Base-by-base conservation (phyloP, 2,329 filamentous ascomycete species). In the Aspergillus bombycis region DNA sequence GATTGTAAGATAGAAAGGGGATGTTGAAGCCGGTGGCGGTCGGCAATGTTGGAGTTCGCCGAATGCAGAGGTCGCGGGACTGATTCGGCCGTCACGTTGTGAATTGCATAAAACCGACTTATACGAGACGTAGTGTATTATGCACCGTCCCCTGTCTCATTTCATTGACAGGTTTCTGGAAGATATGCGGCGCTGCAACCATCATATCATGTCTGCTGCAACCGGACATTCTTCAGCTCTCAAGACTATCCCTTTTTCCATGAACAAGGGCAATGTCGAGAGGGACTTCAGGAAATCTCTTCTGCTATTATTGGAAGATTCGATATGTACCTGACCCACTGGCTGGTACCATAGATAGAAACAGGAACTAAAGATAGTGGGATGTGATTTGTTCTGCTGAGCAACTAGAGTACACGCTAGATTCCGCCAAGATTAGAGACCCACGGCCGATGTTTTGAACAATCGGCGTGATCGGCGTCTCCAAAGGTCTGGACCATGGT, bases 331-430 rank as follows among this genome's bases (percentile, higher is more conserved):
- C 54, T 46, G 64, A 53, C 56, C 64, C 64, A 66, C 64, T 30
- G 16, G 2, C 12, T n/a, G 32, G 43, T 60, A 60, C 62, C 64
- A 64, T 60, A 66, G 64, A 64, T 66, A 66, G 62, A 61, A 64
- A 65, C 60, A 65, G 46, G 52, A 45, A 32, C 54, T 34, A 38
- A 38, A 55, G 21, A 38, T 8, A n/a, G 52, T 23, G 34, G 19
- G n/a, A 30, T 23, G 10, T 45, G 23, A 60, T 60, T 60, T 38
- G 58, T 52, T 21, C 26, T 36, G 21, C 43, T 30, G 43, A 19
- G 14, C 46, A 58, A 52, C 50, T 57, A 60, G 57, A 38, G 32
- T 38, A 38, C 52, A 55, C 52, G 21, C 32, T 55, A 55, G 52
- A 55, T 36, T 23, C 11, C 32, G 32, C 52, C 52, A 55, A 55